A percentile compares a stretch with the other conserved stretches of the same genome.
These are phyloP conservation scores for Xylaria sp. DNA, from an alignment of 2,329 filamentous ascomycete genomes.

Conservation along the genomic window DNA sequence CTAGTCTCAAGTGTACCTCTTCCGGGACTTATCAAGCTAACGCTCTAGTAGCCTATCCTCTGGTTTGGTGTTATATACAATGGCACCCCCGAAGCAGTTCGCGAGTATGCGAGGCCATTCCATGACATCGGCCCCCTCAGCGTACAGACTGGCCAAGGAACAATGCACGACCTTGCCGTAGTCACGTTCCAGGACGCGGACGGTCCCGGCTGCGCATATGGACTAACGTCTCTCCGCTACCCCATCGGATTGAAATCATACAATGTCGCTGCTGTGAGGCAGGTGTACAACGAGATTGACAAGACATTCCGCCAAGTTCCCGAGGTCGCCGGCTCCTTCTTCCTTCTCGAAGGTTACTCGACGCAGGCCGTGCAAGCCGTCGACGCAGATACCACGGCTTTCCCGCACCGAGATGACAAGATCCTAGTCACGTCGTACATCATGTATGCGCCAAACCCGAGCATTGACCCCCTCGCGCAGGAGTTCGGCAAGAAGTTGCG, in stretches of 20 bases:
- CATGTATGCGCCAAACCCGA: constrained; percentile 24
- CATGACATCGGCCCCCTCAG: constrained; percentile 24
- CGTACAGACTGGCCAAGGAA: constrained; percentile 23
- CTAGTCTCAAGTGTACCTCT: not conserved
- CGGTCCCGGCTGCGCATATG: constrained; percentile 27
- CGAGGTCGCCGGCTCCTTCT: constrained; percentile 30
- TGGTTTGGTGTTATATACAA: constrained; percentile 35
- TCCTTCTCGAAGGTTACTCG: constrained; percentile 34
- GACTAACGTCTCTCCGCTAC: constrained; percentile 28
- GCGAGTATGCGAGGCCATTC: constrained; percentile 28
- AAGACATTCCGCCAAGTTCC: constrained; percentile 19
- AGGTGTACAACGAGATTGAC: constrained; percentile 31
- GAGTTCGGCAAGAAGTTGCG: constrained; percentile 26
- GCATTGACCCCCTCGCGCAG: constrained; percentile 22
- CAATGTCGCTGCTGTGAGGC: constrained; percentile 23
- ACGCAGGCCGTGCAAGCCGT: constrained; percentile 31
- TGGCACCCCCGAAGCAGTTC: constrained; percentile 15
- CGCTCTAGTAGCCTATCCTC: constrained; percentile 25
- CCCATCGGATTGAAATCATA: constrained; percentile 29
- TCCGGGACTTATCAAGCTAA: not conserved
- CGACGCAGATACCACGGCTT: constrained; percentile 23
- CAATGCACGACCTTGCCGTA: constrained; percentile 26
- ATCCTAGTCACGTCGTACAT: constrained; percentile 31
- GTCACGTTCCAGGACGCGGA: constrained; percentile 26
- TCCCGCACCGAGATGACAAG: constrained; percentile 31